phyloP scores from a whole-genome alignment of 192 early-diverging fungal genomes.

The Coemansia sp. region DNA sequence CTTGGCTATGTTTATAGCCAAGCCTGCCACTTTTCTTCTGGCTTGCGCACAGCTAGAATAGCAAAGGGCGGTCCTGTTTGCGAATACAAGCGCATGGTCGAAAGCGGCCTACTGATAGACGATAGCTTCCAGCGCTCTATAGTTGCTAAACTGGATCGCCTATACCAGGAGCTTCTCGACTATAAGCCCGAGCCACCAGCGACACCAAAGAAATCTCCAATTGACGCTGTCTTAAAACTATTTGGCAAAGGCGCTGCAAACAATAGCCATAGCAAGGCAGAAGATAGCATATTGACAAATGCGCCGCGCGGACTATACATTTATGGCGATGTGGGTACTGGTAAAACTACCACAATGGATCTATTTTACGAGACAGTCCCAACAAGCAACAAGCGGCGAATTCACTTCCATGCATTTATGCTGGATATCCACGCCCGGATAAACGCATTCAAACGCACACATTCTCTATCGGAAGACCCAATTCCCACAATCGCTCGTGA shows the following conservation, averaged over 20 bases:
- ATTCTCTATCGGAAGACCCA: slow-evolving; percentile 58
- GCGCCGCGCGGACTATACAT: slow-evolving; percentile 46
- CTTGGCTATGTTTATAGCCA: no score
- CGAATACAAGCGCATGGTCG: slow-evolving; percentile 51
- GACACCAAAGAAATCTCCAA: not conserved
- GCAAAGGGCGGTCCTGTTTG: slow-evolving; percentile 18
- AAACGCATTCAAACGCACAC: slow-evolving; percentile 58
- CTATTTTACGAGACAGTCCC: slow-evolving; percentile 82
- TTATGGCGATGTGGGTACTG: slow-evolving; percentile 80
- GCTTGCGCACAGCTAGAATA: no score
- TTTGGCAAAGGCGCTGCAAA: slow-evolving; percentile 4
- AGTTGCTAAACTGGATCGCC: slow-evolving; percentile 61
- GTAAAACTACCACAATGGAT: slow-evolving; percentile 96
- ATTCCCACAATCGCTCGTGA: slow-evolving; percentile 73
- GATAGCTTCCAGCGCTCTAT: slow-evolving; percentile 71
- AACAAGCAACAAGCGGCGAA: slow-evolving; percentile 71
- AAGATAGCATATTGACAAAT: not conserved
- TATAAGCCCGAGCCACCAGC: slow-evolving; percentile 54
- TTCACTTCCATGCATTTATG: slow-evolving; percentile 99
- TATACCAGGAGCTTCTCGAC: slow-evolving; percentile 60
- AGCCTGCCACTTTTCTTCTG: no score
- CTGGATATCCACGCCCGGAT: slow-evolving; percentile 80
- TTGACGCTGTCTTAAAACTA: slow-evolving; percentile 1
- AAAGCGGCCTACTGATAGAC: slow-evolving; percentile 54
- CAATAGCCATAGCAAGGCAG: not conserved